Percentiles rank a stretch among this genome's conserved stretches.
phyloP scores from a whole-genome alignment of 2,329 filamentous ascomycete genomes.

The Malbranchea cinnamomea region DNA sequence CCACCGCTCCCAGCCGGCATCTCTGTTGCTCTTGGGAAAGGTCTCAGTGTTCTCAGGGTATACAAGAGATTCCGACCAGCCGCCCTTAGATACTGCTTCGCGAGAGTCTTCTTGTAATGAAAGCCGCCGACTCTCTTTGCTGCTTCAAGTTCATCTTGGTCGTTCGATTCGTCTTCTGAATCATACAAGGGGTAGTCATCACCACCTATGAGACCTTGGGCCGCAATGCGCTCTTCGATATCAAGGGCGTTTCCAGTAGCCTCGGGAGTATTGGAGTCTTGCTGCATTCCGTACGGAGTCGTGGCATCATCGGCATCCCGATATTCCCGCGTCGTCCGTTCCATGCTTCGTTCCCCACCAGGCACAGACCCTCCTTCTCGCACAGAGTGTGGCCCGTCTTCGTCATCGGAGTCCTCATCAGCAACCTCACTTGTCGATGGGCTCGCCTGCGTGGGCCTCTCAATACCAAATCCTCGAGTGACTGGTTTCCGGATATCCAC shows the following conservation, averaged over 20 bases:
- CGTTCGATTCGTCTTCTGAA: slow-evolving; percentile 68
- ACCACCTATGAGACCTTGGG: slow-evolving; percentile 39
- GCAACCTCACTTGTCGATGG: slow-evolving; percentile 66
- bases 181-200: slow-evolving; percentile 83
- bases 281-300: slow-evolving; percentile 35
- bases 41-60: slow-evolving; percentile 37
- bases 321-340: slow-evolving; percentile 32
- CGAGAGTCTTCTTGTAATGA: slow-evolving; percentile 53
- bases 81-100: slow-evolving; percentile 36
- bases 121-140: slow-evolving; percentile 62
- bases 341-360: too few relatives aligned
- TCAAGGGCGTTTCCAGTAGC: slow-evolving; percentile 43
- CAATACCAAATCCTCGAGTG: slow-evolving; percentile 80
- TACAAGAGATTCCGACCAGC: slow-evolving; percentile 30
- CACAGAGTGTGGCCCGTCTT: slow-evolving; percentile 24
- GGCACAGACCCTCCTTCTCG: slow-evolving; percentile 24
- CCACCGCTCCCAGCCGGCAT: slow-evolving; percentile 24
- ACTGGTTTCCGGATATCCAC: slow-evolving; percentile 90
- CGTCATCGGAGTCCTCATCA: slow-evolving; percentile 55
- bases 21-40: slow-evolving; percentile 34
- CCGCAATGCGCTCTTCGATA: slow-evolving; percentile 68
- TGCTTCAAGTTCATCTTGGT: slow-evolving; percentile 60
- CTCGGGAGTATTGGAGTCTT: slow-evolving; percentile 34
- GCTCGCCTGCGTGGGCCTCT: slow-evolving; percentile 59
- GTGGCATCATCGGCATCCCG: slow-evolving; percentile 36